Base-by-base conservation (phyloP, 495 filamentous ascomycete species). In the Rhypophila decipiens region DNA sequence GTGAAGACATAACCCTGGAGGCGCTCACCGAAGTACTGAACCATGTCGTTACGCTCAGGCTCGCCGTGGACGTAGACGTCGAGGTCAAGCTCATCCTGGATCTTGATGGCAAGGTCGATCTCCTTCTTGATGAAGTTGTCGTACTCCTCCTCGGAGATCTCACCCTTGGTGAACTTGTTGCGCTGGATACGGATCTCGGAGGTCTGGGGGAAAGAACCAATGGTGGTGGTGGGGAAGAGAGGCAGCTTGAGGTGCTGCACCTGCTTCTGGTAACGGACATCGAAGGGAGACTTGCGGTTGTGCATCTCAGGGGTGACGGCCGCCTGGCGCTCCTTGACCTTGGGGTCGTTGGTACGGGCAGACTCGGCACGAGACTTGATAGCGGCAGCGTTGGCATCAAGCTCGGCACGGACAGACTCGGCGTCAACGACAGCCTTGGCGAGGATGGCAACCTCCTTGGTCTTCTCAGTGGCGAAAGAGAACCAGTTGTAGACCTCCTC, bases 21-120 rank as follows among this genome's bases (percentile, higher is more conserved):
- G 55, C 90, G 84, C 81, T 98, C 93, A 69, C 93, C 93, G 63
- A 98, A 98, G 83, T 96, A 98, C 72, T 98, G 93, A 34, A 98
- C 93, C 93, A 98, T 98, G 83, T 98, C 93, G 73, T 97, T 97
- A 70, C 93, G 88, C 79, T 98, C 93, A 42, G 93, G 91, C 78
- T 98, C 93, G 63, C 93, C 93, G 75, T 98, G 93, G 50, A 98
- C 93, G 63, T 86, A 85, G 62, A 98, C 94, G 61, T 69, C 93
- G 18, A 98, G 84, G 64, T 79, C 88, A 56, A 98, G 90, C 74
- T 95, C 91, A 58, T 97, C 90, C 77, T 98, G 93, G 71, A 97
- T 86, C 76, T 87, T 85, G 71, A 98, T 77, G 61, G 89, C 86
- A 39, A 88, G 80, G 59, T 87, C 70, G 66, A 98, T 98, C 79